A percentile compares a stretch with the other conserved stretches of the same genome.
phyloP scores from a whole-genome alignment of 352 stramenopile species.

The Globisporangium nagaii region DNA sequence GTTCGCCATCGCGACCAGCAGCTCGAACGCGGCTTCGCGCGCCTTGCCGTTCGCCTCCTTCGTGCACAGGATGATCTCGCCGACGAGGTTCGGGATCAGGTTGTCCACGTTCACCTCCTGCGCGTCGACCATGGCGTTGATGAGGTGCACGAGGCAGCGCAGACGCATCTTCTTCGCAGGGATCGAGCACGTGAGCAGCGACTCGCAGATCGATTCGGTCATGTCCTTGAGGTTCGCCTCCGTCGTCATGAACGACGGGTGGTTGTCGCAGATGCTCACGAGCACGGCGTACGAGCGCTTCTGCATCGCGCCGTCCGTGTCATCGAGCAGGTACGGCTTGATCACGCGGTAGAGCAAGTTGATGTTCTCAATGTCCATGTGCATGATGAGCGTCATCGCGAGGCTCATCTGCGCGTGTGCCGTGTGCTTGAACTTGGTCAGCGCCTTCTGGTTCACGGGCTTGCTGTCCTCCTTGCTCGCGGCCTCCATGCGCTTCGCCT shows the following conservation, averaged over 20 bases:
- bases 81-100: constrained; percentile 89
- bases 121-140: constrained; percentile 71
- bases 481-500: constrained; percentile 59
- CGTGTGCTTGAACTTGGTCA: constrained; percentile 48
- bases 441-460: constrained; percentile 31
- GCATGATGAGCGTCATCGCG: constrained; percentile 65
- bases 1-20: constrained; percentile 81
- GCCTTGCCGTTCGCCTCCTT: constrained; percentile 97
- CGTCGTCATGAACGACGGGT: constrained; percentile 69
- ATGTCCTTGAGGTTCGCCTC: constrained; percentile 89
- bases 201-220: constrained; percentile 91
- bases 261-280: constrained; percentile 82
- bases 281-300: constrained; percentile 86
- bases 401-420: constrained; percentile 77
- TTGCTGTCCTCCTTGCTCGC: constrained; percentile 23
- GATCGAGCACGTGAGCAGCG: constrained; percentile 92
- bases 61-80: constrained; percentile 94
- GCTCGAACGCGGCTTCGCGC: constrained; percentile 79
- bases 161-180: constrained; percentile 95
- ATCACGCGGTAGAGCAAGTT: constrained; percentile 83
- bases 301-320: constrained; percentile 83
- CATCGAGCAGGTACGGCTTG: constrained; percentile 84
- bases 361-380: constrained; percentile 77
- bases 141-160: constrained; percentile 82
- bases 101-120: constrained; percentile 73